Evolutionary conservation across 2,329 filamentous ascomycete species (phyloP).

Genomic region (Hymenoscyphus fraxineus): DNA sequence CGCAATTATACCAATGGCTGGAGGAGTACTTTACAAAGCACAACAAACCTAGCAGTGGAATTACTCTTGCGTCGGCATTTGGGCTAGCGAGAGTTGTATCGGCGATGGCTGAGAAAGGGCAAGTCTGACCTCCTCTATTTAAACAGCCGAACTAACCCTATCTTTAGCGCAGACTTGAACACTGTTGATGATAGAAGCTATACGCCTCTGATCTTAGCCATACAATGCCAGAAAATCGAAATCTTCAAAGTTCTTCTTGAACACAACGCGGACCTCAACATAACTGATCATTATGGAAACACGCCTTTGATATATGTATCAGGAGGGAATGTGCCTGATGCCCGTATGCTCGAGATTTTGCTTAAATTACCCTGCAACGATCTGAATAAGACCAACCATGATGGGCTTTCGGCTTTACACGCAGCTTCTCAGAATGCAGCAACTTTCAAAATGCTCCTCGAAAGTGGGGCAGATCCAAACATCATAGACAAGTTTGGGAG

Average conservation of each 20-base stretch:
- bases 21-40: background rate
- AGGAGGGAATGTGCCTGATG: background rate
- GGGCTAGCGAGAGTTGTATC: background rate
- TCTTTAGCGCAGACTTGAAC: background rate
- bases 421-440: background rate
- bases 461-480: background rate
- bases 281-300: background rate
- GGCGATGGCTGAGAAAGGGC: background rate
- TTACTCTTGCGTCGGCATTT: background rate
- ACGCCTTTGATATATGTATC: background rate
- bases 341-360: background rate
- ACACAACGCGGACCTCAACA: background rate
- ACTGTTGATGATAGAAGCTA: background rate
- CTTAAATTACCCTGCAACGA: background rate
- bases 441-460: background rate
- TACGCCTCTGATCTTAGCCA: background rate
- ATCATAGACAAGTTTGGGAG: background rate
- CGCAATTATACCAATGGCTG: background rate
- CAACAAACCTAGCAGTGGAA: background rate
- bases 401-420: background rate
- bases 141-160: background rate
- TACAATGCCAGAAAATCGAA: background rate
- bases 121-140: background rate
- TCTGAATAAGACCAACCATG: background rate
- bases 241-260: background rate